phyloP scores from a whole-genome alignment of 2,329 filamentous ascomycete species.

The Aspergillus caelatus region DNA sequence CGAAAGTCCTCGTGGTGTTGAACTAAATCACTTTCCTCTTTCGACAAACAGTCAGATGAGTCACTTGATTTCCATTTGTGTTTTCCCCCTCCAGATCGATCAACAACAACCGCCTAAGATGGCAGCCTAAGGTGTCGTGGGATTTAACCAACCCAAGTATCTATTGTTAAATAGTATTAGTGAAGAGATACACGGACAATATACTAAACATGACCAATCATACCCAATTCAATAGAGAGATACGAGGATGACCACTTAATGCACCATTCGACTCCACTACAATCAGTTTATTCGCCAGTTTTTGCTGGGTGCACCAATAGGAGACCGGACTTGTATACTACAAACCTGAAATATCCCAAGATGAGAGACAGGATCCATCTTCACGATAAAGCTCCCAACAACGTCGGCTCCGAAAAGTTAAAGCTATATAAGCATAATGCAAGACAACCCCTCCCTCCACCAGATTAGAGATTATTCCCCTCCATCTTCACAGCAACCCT shows the following conservation, averaged over 20 bases:
- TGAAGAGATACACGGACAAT: not conserved
- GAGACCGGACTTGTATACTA: not conserved
- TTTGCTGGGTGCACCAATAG: not conserved
- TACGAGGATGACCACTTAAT: not conserved
- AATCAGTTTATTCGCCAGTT: not conserved
- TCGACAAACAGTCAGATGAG: not conserved
- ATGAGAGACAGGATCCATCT: not conserved
- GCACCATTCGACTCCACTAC: not conserved
- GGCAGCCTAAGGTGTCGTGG: not conserved
- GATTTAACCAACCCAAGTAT: not conserved
- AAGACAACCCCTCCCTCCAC: not conserved
- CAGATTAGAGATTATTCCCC: not conserved
- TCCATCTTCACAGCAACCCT: not conserved
- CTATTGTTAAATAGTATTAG: not conserved
- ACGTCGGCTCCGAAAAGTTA: not conserved
- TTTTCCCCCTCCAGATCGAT: not conserved
- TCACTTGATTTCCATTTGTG: not conserved
- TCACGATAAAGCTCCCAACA: not conserved
- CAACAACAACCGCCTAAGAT: not conserved
- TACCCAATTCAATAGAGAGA: not conserved
- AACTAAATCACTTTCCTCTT: not conserved
- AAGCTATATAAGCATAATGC: not conserved
- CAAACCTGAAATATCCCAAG: not conserved
- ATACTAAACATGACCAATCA: not conserved
- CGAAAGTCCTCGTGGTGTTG: not conserved